Base-by-base conservation (phyloP, 208 protist genomes). In the Endotrypanum monterogeii region DNA sequence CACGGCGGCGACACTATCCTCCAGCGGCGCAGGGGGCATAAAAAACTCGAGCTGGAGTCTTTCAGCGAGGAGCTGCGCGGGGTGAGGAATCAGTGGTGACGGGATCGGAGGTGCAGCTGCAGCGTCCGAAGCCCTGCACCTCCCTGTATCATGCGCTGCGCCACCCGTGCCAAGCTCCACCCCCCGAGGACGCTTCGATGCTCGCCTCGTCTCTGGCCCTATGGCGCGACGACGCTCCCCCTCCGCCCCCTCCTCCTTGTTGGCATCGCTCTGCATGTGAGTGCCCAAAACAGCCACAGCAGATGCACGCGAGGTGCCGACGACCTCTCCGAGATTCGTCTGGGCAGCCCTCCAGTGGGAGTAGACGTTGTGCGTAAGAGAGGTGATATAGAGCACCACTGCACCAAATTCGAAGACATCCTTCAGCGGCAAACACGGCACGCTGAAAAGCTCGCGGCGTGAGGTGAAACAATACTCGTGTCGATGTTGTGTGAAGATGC, bases 321-420 rank as follows among this genome's bases (percentile, higher is more conserved):
- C 41, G 23, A 20, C 20, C 23, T 39, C 18, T 3, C 61, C 6
- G 23, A 28, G 14, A 62, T 48, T 48, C 32, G 30, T 28, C 44
- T n/a, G n/a, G 0, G 63, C 63, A 50, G 28, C n/a, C 44, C 14
- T 32, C 63, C 63, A 68, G 0, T 32, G 60, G 6, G 3, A 28
- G 82, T 91, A 91, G 28, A 61, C 65, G 7, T 35, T 50, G 69
- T 87, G 65, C 0, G 90, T 95, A 8, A 65, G 54, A 7, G 79
- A 83, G n/a, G 83, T 78, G 7, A 91, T 35, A 73, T 92, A 93
- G 8, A 91, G 11, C 35, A 92, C 87, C 3, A 92, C 73, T 0
- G 87, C 84, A 28, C 85, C 88, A 79, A 92, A 91, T 28, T 93
- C 80, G 67, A 95, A 92, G 37, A 90, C 75, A 44, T 83, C 76